Percentiles rank a stretch among this genome's conserved stretches.
These are phyloP conservation scores for Podospora pseudocomata DNA, from an alignment of 495 filamentous ascomycete species.

Conservation along the genomic window DNA sequence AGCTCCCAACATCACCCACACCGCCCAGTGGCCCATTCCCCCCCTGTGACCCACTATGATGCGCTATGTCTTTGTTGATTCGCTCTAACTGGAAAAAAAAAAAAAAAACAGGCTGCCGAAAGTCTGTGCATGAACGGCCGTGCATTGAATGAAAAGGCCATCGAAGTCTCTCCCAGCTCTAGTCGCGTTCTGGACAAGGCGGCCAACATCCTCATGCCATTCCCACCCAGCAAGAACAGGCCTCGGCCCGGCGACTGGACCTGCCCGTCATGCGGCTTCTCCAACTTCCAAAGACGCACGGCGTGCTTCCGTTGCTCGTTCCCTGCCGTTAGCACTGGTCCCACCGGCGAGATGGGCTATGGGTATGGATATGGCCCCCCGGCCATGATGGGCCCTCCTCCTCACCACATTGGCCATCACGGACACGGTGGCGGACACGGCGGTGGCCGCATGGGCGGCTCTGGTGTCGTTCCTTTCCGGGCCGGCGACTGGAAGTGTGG, in stretches of 20 bases:
- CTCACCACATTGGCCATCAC: conserved; percentile 75
- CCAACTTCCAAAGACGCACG: conserved; percentile 95
- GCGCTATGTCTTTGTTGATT: not conserved
- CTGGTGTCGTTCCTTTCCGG: conserved; percentile 91
- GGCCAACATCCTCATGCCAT: conserved; percentile 89
- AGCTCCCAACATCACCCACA: not conserved
- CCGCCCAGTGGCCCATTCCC: conserved; percentile 5
- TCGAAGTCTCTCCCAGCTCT: conserved; percentile 96
- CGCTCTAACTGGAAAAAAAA: conserved; percentile 4
- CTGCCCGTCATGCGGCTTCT: conserved; percentile 89
- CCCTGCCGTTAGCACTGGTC: conserved; percentile 79
- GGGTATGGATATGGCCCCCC: conserved; percentile 68
- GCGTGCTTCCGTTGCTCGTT: conserved; percentile 99
- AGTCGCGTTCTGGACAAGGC: conserved; percentile 92
- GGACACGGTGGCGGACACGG: conserved; percentile 72
- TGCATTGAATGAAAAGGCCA: conserved; percentile 95
- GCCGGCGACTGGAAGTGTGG: conserved; percentile 99
- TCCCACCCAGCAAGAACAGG: conserved; percentile 97
- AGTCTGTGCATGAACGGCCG: conserved; percentile 98
- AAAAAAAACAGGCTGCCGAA: conserved; percentile 69
- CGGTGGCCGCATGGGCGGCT: conserved; percentile 64
- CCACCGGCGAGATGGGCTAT: conserved; percentile 70
- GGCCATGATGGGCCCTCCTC: conserved; percentile 69
- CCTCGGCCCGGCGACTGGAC: conserved; percentile 98
- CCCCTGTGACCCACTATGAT: not conserved